phyloP scores from a whole-genome alignment of 129 eudicot species.

The Saposhnikovia divaricata region DNA sequence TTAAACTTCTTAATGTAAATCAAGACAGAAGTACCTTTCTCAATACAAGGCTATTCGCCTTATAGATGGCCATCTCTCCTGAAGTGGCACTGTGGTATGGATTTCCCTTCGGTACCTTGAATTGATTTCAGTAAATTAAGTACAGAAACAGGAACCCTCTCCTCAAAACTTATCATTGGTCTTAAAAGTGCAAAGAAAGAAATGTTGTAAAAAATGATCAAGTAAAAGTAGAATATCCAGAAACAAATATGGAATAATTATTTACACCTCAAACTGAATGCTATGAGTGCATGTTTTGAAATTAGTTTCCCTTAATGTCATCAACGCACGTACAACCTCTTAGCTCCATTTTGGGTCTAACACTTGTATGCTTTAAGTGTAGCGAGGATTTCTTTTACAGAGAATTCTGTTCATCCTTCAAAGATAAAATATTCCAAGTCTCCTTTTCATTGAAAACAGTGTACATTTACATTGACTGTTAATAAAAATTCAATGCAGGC shows the following conservation, averaged over 20 bases:
- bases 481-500: background rate
- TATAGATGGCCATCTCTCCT: conserved; percentile 88
- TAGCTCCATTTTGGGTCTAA: background rate
- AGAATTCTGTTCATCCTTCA: no score
- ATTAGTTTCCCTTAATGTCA: background rate
- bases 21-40: conserved; percentile 44
- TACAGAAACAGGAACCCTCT: background rate
- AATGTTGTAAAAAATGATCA: background rate
- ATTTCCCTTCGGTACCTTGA: conserved; percentile 89
- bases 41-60: conserved; percentile 71
- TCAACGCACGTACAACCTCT: background rate
- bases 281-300: background rate
- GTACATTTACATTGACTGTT: background rate
- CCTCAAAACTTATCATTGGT: background rate
- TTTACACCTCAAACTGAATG: background rate
- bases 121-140: conserved; percentile 12
- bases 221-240: background rate
- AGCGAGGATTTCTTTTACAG: no score
- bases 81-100: conserved; percentile 99
- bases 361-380: background rate
- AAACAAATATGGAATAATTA: background rate
- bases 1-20: background rate
- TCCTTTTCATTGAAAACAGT: background rate
- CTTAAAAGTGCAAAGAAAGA: background rate
- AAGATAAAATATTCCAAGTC: no score